Conservation (phyloP, 495 filamentous ascomycete species). For the Aspergillus indologenus region DNA sequence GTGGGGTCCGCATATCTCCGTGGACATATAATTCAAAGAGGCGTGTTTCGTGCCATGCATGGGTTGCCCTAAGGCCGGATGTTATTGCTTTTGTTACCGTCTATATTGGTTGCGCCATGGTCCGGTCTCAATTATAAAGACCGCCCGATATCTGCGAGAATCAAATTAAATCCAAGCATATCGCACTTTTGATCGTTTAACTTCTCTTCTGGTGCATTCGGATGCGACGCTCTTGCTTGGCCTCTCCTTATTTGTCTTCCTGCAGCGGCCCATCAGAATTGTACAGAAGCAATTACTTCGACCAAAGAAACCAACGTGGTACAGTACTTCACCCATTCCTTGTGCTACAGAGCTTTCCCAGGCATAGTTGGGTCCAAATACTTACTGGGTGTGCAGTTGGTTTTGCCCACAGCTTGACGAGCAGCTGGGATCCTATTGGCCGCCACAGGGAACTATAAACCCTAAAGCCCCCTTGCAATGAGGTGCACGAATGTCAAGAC, state of each 20-base stretch:
- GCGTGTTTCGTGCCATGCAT: slow-evolving; percentile 3
- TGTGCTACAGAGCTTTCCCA: not conserved
- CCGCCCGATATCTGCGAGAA: slow-evolving; percentile 2
- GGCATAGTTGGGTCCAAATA: not conserved
- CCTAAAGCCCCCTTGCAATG: slow-evolving; percentile 16
- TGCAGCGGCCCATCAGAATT: not conserved
- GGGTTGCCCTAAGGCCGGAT: slow-evolving; percentile 8
- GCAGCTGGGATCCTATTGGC: slow-evolving; percentile 2
- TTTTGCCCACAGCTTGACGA: not conserved
- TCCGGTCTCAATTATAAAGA: slow-evolving; percentile 8
- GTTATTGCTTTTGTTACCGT: slow-evolving; percentile 7
- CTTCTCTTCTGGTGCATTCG: not conserved
- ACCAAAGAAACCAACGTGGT: not conserved
- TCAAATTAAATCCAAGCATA: not conserved
- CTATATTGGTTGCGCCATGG: slow-evolving; percentile 7
- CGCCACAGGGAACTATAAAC: not conserved
- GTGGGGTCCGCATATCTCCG: slow-evolving; percentile 14
- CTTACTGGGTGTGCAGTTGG: not conserved
- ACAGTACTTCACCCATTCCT: not conserved
- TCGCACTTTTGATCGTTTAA: not conserved
- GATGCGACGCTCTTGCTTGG: not conserved
- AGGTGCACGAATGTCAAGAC: slow-evolving; percentile 15
- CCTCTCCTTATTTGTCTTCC: not conserved
- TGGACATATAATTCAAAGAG: not conserved
- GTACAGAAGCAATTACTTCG: not conserved